Conservation (phyloP, 352 stramenopile species). For the Globisporangium camurandrum region DNA sequence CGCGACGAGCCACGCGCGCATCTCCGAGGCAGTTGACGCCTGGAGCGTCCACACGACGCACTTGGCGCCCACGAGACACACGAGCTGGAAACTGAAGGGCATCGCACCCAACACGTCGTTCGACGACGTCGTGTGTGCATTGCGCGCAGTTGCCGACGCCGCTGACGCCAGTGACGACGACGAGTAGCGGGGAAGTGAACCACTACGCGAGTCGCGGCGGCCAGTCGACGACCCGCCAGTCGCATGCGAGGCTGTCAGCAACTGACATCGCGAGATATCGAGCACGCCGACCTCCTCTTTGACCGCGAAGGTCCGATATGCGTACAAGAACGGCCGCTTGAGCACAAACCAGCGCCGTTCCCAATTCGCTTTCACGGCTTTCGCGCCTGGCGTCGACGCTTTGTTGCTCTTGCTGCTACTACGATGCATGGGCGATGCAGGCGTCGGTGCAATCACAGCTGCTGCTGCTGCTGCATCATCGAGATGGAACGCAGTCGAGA, state of each 20-base stretch:
- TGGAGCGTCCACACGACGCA: constrained; percentile 70
- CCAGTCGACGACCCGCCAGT: background rate
- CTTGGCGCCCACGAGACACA: constrained; percentile 36
- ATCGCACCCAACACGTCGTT: constrained; percentile 11
- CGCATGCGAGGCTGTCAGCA: constrained; percentile 20
- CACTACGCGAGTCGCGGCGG: background rate
- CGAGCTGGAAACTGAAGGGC: constrained; percentile 68
- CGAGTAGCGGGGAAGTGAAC: too few relatives aligned
- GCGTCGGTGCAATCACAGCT: constrained; percentile 2
- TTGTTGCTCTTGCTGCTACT: background rate
- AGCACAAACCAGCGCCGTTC: constrained; percentile 78
- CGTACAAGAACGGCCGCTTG: constrained; percentile 70
- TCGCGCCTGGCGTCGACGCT: background rate
- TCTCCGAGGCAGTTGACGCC: constrained; percentile 53
- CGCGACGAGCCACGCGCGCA: constrained; percentile 60
- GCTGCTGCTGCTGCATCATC: constrained; percentile 32
- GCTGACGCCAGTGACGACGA: constrained; percentile 5
- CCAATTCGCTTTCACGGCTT: constrained; percentile 21
- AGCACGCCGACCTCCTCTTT: constrained; percentile 65
- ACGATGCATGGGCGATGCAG: too few relatives aligned
- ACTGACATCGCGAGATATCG: constrained; percentile 58
- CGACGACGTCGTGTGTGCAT: too few relatives aligned
- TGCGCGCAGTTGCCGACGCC: background rate
- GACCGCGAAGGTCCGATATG: constrained; percentile 57
- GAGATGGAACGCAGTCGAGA: constrained; percentile 37